These are phyloP conservation scores for Ochromonas danica DNA, from an alignment of 108 stramenopile genomes.

Conservation along the genomic window DNA sequence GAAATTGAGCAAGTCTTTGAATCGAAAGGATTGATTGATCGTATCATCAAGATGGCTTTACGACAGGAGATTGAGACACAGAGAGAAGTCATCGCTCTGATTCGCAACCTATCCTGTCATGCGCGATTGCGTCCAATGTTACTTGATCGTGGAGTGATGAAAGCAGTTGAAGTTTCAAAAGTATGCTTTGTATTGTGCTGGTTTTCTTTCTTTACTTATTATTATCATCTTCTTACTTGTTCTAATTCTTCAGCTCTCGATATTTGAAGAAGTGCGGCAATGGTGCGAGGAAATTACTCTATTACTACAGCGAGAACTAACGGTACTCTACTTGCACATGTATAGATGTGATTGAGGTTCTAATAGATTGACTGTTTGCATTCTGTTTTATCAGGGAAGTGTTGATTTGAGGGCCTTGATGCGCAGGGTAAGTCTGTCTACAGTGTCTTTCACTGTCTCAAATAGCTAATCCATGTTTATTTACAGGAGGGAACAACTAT, in stretches of 20 bases:
- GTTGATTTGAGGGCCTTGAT: conserved; percentile 7
- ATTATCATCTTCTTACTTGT: neutral
- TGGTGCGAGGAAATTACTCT: conserved; percentile 7
- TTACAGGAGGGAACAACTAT: neutral
- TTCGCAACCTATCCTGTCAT: conserved; percentile 31
- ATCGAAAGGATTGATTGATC: conserved; percentile 29
- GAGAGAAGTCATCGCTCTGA: conserved; percentile 31
- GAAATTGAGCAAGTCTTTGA: conserved; percentile 32
- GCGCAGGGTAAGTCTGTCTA: neutral
- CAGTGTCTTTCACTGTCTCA: neutral
- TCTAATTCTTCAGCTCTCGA: neutral
- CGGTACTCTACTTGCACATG: conserved; percentile 22
- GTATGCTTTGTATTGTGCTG: neutral
- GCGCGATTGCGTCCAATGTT: conserved; percentile 27
- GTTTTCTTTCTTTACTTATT: neutral
- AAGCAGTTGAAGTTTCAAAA: neutral
- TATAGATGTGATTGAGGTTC: no score
- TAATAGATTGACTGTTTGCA: no score
- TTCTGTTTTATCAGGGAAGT: neutral
- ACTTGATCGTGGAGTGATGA: conserved; percentile 27
- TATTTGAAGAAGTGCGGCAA: conserved; percentile 11
- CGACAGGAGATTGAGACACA: conserved; percentile 33
- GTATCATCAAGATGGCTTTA: conserved; percentile 30
- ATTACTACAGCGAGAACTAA: neutral
- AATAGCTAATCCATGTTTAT: neutral